These are phyloP conservation scores for Sporothrix phasma DNA, from an alignment of 2,329 filamentous ascomycete genomes.

Conservation along the genomic window DNA sequence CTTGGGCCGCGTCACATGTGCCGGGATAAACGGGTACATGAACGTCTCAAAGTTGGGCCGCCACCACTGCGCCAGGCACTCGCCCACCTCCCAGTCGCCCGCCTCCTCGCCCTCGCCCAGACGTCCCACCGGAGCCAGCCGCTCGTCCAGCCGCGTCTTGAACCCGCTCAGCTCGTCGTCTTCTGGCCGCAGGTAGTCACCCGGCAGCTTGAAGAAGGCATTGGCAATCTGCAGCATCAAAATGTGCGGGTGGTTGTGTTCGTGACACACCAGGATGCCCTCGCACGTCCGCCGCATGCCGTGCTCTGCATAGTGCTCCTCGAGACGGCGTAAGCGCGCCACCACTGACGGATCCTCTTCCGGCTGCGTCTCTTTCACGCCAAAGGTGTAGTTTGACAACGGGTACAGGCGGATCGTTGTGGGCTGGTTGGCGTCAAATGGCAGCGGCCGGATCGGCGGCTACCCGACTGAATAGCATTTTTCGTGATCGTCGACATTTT, in stretches of 20 bases:
- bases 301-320: slow-evolving; percentile 84
- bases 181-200: slow-evolving; percentile 82
- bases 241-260: slow-evolving; percentile 98
- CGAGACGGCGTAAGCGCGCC: slow-evolving; percentile 82
- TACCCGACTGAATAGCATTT: slow-evolving; percentile 63
- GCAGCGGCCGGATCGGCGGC: slow-evolving; percentile 66
- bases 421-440: slow-evolving; percentile 85
- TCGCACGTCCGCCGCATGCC: slow-evolving; percentile 97
- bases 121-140: slow-evolving; percentile 82
- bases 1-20: slow-evolving; percentile 91
- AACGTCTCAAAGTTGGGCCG: slow-evolving; percentile 98
- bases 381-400: slow-evolving; percentile 97
- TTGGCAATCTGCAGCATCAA: slow-evolving; percentile 99
- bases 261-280: slow-evolving; percentile 93
- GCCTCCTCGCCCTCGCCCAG: slow-evolving; percentile 73
- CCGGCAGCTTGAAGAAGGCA: slow-evolving; percentile 97
- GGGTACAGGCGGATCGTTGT: slow-evolving; percentile 85
- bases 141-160: slow-evolving; percentile 83
- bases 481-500: slow-evolving; percentile 78
- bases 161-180: slow-evolving; percentile 94
- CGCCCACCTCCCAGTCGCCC: slow-evolving; percentile 87
- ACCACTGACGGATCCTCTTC: slow-evolving; percentile 96
- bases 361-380: slow-evolving; percentile 94
- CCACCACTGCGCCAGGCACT: slow-evolving; percentile 97
- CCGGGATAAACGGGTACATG: slow-evolving; percentile 97